A percentile compares a stretch with the other conserved stretches of the same genome.
phyloP scores from a whole-genome alignment of 2,329 filamentous ascomycete species.

The Pezicula neosporulosa region DNA sequence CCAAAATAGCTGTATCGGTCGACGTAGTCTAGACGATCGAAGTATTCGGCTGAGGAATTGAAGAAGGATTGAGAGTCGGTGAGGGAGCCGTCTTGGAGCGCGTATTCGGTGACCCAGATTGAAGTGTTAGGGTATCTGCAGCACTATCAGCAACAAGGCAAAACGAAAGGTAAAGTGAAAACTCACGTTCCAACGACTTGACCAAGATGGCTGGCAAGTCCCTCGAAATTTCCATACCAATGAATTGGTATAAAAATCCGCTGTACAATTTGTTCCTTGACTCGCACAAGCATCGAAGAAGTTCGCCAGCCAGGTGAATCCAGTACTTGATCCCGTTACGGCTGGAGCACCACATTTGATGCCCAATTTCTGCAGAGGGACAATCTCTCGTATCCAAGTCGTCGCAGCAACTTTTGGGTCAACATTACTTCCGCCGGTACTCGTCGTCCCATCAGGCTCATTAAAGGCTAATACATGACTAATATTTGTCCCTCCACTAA shows the following conservation, averaged over 20 bases:
- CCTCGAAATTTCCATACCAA: conserved; percentile 57
- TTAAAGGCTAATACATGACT: conserved; percentile 73
- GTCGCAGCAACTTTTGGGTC: conserved; percentile 57
- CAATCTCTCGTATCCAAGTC: conserved; percentile 68
- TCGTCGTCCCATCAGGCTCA: conserved; percentile 62
- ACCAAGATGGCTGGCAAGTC: conserved; percentile 32
- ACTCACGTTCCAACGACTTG: conserved; percentile 25
- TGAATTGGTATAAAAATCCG: conserved; percentile 61
- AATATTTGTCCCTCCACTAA: conserved; percentile 54
- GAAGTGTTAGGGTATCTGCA: conserved; percentile 54
- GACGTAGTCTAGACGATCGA: conserved; percentile 61
- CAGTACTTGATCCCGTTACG: conserved; percentile 56
- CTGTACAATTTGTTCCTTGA: conserved; percentile 47
- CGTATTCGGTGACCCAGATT: conserved; percentile 81
- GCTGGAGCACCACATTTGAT: conserved; percentile 67
- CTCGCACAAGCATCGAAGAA: conserved; percentile 62
- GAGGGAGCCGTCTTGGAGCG: conserved; percentile 52
- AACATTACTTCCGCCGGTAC: conserved; percentile 61
- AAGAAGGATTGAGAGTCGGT: conserved; percentile 60
- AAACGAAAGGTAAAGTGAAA: background rate
- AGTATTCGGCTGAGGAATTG: conserved; percentile 61
- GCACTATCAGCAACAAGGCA: conserved; percentile 1
- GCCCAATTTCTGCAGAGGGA: conserved; percentile 62
- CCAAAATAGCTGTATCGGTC: conserved; percentile 74
- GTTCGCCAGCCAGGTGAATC: conserved; percentile 63